Evolutionary conservation across 306 rosid genomes (phyloP), one percentile per base, ranked within the genome.

Genomic region (Castanopsis chinensis): DNA sequence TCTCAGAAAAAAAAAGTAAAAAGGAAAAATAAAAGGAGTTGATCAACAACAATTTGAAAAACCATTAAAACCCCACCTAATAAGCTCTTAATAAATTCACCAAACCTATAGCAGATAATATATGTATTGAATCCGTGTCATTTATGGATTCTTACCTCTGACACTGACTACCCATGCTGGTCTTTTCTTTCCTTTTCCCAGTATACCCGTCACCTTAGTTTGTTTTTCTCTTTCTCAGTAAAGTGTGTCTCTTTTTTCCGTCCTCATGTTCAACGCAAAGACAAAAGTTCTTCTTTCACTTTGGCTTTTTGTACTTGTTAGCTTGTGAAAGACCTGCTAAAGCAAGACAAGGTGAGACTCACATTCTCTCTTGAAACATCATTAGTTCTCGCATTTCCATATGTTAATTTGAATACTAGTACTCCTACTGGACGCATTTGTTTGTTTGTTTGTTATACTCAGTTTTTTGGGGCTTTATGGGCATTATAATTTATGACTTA

Each of bases 51-150:
- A 57, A 76, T 76, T 49, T 6, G 83, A 85, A 85, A 86, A 84
- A 89, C 87, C 93, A 91, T 87, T 92, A 88, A 94, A 49, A 89
- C 89, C 88, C 87, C 84, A 85, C 87, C 91, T 90, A 76, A 82
- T 76, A 81, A 83, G 78, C 76, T 83, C 80, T 82, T 77, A 19
- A 83, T 82, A 85, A 83, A 82, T 82, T 86, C 91, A 85, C 87
- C 94, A 78, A 78, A 89, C 91, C 80, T 67, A 70, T 61, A 73
- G 71, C 71, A 64, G 32, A 33, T 72, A 65, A 33, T 72, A 70
- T 81, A 54, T 75, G 65, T 72, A 78, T 80, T 74, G 80, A 80
- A 68, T 69, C 65, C 78, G 73, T 75, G 80, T 76, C 90, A 86
- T 88, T 86, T 85, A 86, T 87, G 92, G 76, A 76, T n/a, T 82